phyloP scores from a whole-genome alignment of 2,329 filamentous ascomycete genomes.

The Beauveria australis region DNA sequence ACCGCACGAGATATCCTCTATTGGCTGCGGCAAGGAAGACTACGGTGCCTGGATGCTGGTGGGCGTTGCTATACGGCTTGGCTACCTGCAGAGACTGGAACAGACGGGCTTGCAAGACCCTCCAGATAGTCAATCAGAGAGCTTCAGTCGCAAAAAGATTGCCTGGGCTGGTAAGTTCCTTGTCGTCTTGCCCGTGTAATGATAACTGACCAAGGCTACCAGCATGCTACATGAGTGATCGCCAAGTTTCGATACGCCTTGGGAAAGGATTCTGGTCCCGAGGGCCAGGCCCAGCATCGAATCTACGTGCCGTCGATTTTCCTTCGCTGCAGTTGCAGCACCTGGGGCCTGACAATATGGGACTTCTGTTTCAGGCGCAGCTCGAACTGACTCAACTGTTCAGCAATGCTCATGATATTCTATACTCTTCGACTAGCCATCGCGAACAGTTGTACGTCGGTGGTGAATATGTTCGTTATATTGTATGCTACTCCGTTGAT shows the following conservation, averaged over 20 bases:
- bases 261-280: conserved; percentile 68
- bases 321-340: conserved; percentile 53
- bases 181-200: not conserved
- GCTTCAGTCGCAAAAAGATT: conserved; percentile 54
- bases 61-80: conserved; percentile 59
- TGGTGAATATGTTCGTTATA: conserved; percentile 66
- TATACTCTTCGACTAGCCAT: conserved; percentile 63
- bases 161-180: conserved; percentile 51
- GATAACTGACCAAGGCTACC: not conserved
- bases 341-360: conserved; percentile 57
- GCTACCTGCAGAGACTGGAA: conserved; percentile 63
- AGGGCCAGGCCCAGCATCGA: conserved; percentile 59
- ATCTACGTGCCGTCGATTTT: conserved; percentile 57
- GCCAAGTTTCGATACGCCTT: conserved; percentile 61
- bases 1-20: conserved; percentile 50
- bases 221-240: conserved; percentile 58
- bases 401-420: conserved; percentile 64
- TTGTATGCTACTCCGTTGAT: conserved; percentile 26
- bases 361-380: conserved; percentile 61
- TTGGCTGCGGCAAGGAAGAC: conserved; percentile 66
- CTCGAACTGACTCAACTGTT: conserved; percentile 65
- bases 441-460: conserved; percentile 62
- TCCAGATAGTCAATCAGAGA: conserved; percentile 47
- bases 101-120: conserved; percentile 58
- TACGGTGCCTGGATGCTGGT: conserved; percentile 72